Evolutionary conservation across 1,139 yeast species (phyloP).

Genomic region (Yamadazyma taylorii): DNA sequence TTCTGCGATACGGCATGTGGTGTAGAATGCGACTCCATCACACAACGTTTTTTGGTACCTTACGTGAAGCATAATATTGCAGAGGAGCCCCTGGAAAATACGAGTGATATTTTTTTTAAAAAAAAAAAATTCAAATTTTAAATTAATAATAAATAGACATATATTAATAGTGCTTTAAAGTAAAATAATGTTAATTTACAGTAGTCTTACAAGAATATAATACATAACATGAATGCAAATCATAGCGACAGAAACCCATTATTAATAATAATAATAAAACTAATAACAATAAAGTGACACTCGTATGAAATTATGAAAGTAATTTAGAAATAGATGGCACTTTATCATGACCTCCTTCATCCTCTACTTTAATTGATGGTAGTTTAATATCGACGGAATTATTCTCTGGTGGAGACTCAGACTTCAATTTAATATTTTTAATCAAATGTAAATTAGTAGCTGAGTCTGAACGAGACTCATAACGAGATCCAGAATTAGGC

Average conservation of each 20-base stretch:
- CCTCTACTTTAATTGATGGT: conserved; percentile 25
- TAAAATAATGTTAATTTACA: conserved; percentile 1
- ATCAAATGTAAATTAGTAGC: conserved; percentile 10
- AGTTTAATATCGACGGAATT: conserved; percentile 18
- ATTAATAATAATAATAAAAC: neutral
- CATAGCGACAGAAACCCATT: neutral
- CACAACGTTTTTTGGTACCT: conserved; percentile 1
- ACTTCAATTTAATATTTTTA: conserved; percentile 12
- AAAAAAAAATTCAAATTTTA: neutral
- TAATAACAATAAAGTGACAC: neutral
- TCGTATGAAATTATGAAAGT: conserved; percentile 19
- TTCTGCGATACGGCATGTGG: neutral
- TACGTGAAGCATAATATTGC: neutral
- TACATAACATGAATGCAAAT: neutral
- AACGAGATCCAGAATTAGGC: neutral
- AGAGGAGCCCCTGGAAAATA: conserved; percentile 3
- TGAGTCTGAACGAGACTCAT: neutral
- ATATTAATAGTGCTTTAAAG: conserved; percentile 1
- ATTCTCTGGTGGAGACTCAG: conserved; percentile 15
- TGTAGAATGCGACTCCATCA: neutral
- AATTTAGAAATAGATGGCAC: conserved; percentile 34
- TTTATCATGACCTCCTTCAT: conserved; percentile 17
- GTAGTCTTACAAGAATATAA: conserved; percentile 2
- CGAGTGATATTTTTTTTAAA: too few species aligned
- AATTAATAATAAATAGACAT: neutral